These are phyloP conservation scores for Acorus gramineus DNA, from an alignment of 106 monocot species.

Conservation along the genomic window DNA sequence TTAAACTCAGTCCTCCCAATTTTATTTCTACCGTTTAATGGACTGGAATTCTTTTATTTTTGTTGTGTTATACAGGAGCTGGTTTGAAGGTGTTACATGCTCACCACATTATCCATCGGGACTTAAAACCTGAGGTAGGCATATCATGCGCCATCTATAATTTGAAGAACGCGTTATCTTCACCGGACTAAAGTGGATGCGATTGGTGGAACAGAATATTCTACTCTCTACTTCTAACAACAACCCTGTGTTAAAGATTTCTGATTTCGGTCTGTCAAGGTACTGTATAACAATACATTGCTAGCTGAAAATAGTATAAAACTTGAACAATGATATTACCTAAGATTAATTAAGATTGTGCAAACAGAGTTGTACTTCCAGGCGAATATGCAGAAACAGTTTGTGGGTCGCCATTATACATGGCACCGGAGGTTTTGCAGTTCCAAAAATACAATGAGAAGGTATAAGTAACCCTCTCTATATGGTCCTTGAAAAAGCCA, in stretches of 20 bases:
- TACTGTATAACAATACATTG: neutral
- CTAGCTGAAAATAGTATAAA: too few relatives aligned
- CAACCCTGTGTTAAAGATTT: constrained; percentile 45
- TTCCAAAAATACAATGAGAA: constrained; percentile 53
- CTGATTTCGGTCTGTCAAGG: constrained; percentile 67
- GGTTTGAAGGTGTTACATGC: constrained; percentile 31
- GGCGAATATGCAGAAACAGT: constrained; percentile 36
- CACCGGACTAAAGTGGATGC: too few relatives aligned
- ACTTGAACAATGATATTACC: too few relatives aligned
- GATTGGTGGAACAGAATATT: constrained; percentile 28
- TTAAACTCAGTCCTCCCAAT: neutral
- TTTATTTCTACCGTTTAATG: too few relatives aligned
- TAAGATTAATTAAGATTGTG: neutral
- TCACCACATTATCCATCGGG: constrained; percentile 48
- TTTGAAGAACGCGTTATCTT: too few relatives aligned
- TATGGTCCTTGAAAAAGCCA: neutral
- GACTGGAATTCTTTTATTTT: too few relatives aligned
- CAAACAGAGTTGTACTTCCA: constrained; percentile 36
- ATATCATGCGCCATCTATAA: too few relatives aligned
- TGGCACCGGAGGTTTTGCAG: constrained; percentile 66
- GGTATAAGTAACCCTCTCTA: constrained; percentile 15
- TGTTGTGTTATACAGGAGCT: constrained; percentile 22
- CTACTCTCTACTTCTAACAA: constrained; percentile 32
- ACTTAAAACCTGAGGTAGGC: constrained; percentile 54
- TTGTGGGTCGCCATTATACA: constrained; percentile 53